Evolutionary conservation across 805 yeast genomes (phyloP).

Genomic region (Danielozyma ontarioensis): DNA sequence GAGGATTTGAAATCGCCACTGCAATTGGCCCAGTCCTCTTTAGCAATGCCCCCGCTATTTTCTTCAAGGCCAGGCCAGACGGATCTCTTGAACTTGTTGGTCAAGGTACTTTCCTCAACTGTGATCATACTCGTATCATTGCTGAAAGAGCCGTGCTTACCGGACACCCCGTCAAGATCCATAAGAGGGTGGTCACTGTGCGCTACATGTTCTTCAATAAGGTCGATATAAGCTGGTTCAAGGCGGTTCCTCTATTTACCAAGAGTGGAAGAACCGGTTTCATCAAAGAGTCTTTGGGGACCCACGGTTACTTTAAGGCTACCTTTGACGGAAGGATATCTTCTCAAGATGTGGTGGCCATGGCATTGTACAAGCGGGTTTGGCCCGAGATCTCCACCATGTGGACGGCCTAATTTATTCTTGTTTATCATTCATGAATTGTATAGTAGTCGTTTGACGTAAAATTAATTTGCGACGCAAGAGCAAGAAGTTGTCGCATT

Average conservation of each 20-base stretch:
- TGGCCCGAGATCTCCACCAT: constrained; percentile 65
- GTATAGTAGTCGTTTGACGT: constrained; percentile 1
- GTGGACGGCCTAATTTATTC: constrained; percentile 21
- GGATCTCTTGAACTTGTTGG: constrained; percentile 69
- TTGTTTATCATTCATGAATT: constrained; percentile 6
- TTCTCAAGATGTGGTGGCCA: constrained; percentile 89
- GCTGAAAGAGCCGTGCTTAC: constrained; percentile 88
- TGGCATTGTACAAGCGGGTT: constrained; percentile 89
- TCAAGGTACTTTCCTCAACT: constrained; percentile 82
- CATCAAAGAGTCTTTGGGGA: constrained; percentile 93
- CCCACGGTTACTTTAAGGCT: constrained; percentile 97
- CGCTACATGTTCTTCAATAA: constrained; percentile 96
- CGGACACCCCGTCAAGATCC: constrained; percentile 93
- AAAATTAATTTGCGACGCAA: too few species aligned
- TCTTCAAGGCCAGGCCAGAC: constrained; percentile 53
- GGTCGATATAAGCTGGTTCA: constrained; percentile 84
- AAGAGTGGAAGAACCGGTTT: constrained; percentile 91
- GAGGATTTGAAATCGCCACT: constrained; percentile 66
- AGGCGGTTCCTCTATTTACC: constrained; percentile 87
- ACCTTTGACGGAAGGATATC: constrained; percentile 86
- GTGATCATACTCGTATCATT: constrained; percentile 77
- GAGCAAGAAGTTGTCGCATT: too few species aligned
- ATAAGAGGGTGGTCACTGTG: constrained; percentile 84
- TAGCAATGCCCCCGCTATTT: constrained; percentile 78
- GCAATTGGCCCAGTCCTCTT: constrained; percentile 84